phyloP scores from a whole-genome alignment of 345 rosid genomes.

The Conringia planisiliqua region DNA sequence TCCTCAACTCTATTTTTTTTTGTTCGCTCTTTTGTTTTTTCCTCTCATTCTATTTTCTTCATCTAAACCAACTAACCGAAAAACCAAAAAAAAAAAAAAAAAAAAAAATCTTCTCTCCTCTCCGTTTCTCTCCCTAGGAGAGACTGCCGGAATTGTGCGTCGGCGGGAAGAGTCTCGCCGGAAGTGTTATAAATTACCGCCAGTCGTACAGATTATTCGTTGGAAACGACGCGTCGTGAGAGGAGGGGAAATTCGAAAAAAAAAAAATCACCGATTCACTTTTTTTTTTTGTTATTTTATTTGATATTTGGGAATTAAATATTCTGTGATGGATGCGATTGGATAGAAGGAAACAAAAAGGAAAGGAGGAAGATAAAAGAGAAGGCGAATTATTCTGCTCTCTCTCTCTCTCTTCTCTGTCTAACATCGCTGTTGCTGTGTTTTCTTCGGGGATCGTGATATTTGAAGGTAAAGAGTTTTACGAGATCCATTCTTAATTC shows the following conservation, averaged over 20 bases:
- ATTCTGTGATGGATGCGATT: conserved; percentile 35
- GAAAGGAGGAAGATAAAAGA: conserved; percentile 40
- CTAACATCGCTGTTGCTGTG: conserved; percentile 37
- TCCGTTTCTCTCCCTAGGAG: conserved; percentile 29
- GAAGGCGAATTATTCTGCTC: conserved; percentile 39
- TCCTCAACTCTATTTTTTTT: background rate
- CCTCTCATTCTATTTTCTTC: background rate
- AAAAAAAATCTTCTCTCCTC: conserved; percentile 11
- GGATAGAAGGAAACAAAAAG: conserved; percentile 42
- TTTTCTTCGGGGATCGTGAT: conserved; percentile 44
- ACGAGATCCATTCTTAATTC: conserved; percentile 45
- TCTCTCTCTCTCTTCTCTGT: conserved; percentile 43
- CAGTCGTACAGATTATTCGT: conserved; percentile 19
- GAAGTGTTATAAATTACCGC: background rate
- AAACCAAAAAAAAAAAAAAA: background rate
- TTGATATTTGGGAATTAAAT: conserved; percentile 22
- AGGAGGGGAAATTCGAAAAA: conserved; percentile 23
- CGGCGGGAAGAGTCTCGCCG: conserved; percentile 23
- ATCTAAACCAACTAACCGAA: conserved; percentile 24
- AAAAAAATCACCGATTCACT: conserved; percentile 24
- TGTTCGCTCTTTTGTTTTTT: background rate
- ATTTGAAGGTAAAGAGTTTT: conserved; percentile 39
- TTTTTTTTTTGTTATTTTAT: conserved; percentile 8
- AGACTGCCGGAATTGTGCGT: conserved; percentile 22
- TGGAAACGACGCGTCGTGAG: conserved; percentile 30